Conservation (phyloP, 2,329 filamentous ascomycete species). For the Penicillium capsulatum region DNA sequence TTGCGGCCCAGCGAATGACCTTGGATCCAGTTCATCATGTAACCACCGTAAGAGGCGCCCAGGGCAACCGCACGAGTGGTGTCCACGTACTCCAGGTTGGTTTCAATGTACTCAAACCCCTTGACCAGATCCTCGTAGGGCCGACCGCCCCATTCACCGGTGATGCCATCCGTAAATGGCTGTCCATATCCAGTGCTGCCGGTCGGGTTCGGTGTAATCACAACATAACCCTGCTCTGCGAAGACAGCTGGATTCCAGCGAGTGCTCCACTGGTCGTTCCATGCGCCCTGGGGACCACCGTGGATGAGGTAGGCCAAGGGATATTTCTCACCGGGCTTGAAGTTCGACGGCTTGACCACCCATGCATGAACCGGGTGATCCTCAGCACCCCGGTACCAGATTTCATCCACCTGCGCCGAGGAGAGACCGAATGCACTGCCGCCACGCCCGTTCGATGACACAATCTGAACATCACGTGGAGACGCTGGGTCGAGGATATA, state of each 20-base stretch:
- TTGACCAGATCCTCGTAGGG: conserved; percentile 55
- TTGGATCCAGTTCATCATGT: conserved; percentile 58
- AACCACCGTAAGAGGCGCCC: conserved; percentile 56
- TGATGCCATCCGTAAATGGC: conserved; percentile 50
- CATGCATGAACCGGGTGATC: conserved; percentile 44
- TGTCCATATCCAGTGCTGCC: conserved; percentile 57
- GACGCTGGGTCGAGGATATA: conserved; percentile 38
- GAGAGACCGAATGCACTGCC: conserved; percentile 42
- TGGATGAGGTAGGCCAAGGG: conserved; percentile 54
- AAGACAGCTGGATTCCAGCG: conserved; percentile 55
- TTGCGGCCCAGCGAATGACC: conserved; percentile 52
- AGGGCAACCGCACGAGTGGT: conserved; percentile 50
- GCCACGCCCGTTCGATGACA: conserved; percentile 38
- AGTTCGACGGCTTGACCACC: conserved; percentile 47
- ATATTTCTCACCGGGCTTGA: conserved; percentile 47
- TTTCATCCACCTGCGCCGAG: conserved; percentile 40
- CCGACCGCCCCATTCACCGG: conserved; percentile 51
- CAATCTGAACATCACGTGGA: conserved; percentile 26
- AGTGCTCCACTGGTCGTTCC: conserved; percentile 53
- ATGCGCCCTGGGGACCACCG: conserved; percentile 50
- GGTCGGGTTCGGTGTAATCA: conserved; percentile 57
- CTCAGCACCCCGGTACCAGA: conserved; percentile 46
- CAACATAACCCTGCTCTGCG: conserved; percentile 59
- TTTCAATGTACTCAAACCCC: conserved; percentile 51
- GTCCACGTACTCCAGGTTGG: conserved; percentile 52